Conservation (phyloP, 106 monocot genomes). For the Dioscorea dumetorum region DNA sequence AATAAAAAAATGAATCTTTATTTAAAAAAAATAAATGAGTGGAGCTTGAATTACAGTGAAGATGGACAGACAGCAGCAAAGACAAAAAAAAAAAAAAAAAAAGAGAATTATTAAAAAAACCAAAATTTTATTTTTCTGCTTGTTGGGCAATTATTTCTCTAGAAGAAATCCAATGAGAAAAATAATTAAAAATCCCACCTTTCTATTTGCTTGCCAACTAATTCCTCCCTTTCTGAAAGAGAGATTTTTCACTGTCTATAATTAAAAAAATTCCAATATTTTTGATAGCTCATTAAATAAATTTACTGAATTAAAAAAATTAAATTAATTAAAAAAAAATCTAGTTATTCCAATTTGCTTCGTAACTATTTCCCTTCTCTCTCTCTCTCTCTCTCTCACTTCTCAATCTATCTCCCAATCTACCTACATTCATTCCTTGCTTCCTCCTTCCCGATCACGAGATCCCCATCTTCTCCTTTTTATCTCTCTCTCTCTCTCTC, state of each 20-base stretch:
- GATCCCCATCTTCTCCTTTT: conserved; percentile 18
- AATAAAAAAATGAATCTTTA: too few species aligned
- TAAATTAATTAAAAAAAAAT: background rate
- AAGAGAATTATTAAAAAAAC: too few species aligned
- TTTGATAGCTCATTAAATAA: background rate
- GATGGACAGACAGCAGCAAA: too few species aligned
- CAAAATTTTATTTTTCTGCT: too few species aligned
- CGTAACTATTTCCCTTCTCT: background rate
- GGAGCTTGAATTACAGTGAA: too few species aligned
- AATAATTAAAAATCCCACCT: background rate
- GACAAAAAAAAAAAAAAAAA: too few species aligned
- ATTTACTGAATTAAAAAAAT: background rate
- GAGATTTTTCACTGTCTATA: background rate
- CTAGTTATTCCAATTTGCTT: background rate
- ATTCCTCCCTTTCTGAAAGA: too few species aligned
- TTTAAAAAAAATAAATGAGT: too few species aligned
- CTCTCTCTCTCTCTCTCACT: background rate
- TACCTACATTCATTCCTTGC: conserved; percentile 36
- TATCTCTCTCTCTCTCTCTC: background rate
- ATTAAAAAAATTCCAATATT: background rate
- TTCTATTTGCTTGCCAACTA: background rate
- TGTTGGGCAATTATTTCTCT: background rate
- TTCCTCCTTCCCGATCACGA: conserved; percentile 25
- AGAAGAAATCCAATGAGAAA: background rate
- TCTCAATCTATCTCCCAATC: conserved; percentile 14